Conservation (phyloP, 2,329 filamentous ascomycete species). For the Chaetomium sp. region DNA sequence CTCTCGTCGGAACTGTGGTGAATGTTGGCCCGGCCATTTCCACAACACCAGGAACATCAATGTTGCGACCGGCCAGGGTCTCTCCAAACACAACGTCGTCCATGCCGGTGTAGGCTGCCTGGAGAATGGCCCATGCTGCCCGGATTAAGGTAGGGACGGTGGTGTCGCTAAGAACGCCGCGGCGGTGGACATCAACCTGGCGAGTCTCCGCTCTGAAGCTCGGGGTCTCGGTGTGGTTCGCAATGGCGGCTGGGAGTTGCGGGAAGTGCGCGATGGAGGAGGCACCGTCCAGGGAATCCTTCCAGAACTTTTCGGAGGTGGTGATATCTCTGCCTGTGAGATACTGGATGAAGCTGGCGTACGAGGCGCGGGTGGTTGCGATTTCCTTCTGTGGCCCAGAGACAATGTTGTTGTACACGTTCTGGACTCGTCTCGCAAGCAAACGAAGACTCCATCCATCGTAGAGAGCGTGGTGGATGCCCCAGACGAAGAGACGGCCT, state of each 20-base stretch:
- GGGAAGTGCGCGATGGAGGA: conserved; percentile 44
- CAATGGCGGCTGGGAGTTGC: conserved; percentile 23
- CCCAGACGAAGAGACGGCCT: conserved; percentile 31
- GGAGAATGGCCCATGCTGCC: conserved; percentile 44
- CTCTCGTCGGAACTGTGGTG: conserved; percentile 33
- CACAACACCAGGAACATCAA: conserved; percentile 32
- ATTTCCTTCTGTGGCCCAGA: not conserved
- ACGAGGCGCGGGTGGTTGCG: conserved; percentile 8
- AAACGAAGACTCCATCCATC: conserved; percentile 51
- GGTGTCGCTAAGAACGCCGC: conserved; percentile 22
- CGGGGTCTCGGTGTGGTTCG: conserved; percentile 9
- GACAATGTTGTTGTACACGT: conserved; percentile 25
- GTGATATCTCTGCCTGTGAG: conserved; percentile 33
- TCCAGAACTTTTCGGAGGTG: conserved; percentile 48
- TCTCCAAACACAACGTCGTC: conserved; percentile 46
- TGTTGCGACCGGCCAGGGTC: conserved; percentile 35
- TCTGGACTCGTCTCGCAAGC: conserved; percentile 29
- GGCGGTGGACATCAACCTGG: conserved; percentile 23
- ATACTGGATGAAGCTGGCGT: conserved; percentile 33
- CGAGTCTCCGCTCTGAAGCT: conserved; percentile 27
- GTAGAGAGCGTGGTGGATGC: conserved; percentile 51
- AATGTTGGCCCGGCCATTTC: conserved; percentile 36
- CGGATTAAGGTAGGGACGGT: conserved; percentile 39
- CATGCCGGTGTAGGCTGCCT: conserved; percentile 42
- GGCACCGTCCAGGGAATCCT: conserved; percentile 28